Conservation (phyloP, 148 eudicot species). For the Nyssa sinensis region DNA sequence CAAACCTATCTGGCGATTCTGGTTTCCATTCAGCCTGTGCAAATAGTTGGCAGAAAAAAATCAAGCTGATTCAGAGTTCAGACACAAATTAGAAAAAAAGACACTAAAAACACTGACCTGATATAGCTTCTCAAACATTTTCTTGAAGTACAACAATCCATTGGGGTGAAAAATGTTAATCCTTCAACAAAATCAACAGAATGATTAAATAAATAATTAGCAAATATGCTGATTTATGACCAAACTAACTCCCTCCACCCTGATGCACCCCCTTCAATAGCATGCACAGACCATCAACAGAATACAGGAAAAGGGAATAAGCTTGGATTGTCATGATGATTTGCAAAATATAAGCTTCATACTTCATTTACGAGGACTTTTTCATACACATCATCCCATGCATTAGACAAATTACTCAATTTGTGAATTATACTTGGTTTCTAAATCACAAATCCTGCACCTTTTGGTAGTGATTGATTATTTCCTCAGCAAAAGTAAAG, state of each 20-base stretch:
- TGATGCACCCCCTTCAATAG: too few relatives aligned
- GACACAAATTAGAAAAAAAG: not conserved
- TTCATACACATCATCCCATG: too few relatives aligned
- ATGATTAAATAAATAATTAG: slow-evolving; percentile 6
- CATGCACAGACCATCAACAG: not conserved
- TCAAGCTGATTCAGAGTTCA: slow-evolving; percentile 2
- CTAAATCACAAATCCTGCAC: too few relatives aligned
- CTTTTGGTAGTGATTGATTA: too few relatives aligned
- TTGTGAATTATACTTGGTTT: too few relatives aligned
- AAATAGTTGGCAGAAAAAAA: slow-evolving; percentile 16
- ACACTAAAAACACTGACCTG: slow-evolving; percentile 64
- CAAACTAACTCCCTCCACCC: too few relatives aligned
- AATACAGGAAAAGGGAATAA: not conserved
- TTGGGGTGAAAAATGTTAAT: slow-evolving; percentile 84
- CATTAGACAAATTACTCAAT: too few relatives aligned
- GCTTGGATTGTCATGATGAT: not conserved
- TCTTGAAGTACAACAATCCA: slow-evolving; percentile 77
- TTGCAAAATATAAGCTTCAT: not conserved
- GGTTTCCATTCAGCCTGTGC: slow-evolving; percentile 96
- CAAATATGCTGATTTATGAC: too few relatives aligned
- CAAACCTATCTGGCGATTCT: slow-evolving; percentile 78
- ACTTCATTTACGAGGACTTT: not conserved
- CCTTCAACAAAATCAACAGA: slow-evolving; percentile 40
- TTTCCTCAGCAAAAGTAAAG: too few relatives aligned
- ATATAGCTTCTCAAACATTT: slow-evolving; percentile 83